Percentiles rank a stretch among this genome's conserved stretches.
Conservation (phyloP, 139 green algal genomes). For the Coelastrella sp. region DNA sequence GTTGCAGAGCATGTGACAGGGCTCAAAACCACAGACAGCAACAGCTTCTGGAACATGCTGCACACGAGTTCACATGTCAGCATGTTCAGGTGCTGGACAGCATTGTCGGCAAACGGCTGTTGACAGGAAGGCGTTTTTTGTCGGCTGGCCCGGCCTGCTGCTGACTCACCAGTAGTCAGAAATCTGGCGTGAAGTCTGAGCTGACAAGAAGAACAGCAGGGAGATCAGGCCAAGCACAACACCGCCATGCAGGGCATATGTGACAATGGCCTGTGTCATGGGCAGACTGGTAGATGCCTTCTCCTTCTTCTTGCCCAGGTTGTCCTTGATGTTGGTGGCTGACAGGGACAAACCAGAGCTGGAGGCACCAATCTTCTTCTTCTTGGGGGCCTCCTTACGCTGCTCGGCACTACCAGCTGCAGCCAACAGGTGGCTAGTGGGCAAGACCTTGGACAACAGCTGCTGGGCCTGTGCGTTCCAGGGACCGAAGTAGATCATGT, state of each 20-base stretch:
- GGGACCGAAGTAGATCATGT: slow-evolving; percentile 71
- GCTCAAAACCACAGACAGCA: neutral
- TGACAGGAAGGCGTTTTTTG: slow-evolving; percentile 21
- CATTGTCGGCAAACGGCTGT: neutral
- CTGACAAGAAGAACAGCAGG: slow-evolving; percentile 65
- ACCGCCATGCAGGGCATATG: slow-evolving; percentile 47
- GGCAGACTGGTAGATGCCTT: neutral
- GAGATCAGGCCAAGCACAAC: slow-evolving; percentile 46
- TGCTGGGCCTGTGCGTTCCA: slow-evolving; percentile 58
- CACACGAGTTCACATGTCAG: neutral
- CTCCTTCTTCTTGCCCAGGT: slow-evolving; percentile 25
- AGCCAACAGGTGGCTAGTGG: slow-evolving; percentile 64
- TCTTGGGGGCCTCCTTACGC: slow-evolving; percentile 27
- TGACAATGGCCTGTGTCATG: slow-evolving; percentile 36
- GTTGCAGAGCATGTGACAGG: too few species aligned
- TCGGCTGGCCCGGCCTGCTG: too few species aligned
- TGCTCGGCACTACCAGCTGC: slow-evolving; percentile 62
- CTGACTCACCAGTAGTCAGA: slow-evolving; percentile 61
- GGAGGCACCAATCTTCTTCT: slow-evolving; percentile 3
- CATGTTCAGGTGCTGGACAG: neutral
- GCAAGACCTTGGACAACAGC: slow-evolving; percentile 63
- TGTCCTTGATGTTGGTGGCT: slow-evolving; percentile 53
- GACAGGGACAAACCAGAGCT: slow-evolving; percentile 46
- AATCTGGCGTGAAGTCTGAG: slow-evolving; percentile 65
- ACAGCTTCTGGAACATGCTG: neutral